A percentile compares a stretch with the other conserved stretches of the same genome.
phyloP scores from a whole-genome alignment of 164 flowering plant species.

The Macadamia integrifolia region DNA sequence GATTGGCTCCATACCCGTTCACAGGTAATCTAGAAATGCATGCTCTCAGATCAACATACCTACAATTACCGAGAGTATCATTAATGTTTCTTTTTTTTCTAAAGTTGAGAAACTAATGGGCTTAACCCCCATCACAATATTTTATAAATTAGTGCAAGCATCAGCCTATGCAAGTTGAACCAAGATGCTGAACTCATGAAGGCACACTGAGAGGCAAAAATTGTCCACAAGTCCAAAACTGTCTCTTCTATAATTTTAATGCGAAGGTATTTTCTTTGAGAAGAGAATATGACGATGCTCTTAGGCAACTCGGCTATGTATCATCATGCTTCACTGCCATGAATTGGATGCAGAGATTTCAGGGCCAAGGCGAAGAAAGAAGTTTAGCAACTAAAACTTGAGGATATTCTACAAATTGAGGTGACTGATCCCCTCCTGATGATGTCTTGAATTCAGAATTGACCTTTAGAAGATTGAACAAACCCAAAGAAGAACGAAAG shows the following conservation, averaged over 20 bases:
- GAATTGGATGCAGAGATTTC: background rate
- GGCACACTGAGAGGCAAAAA: background rate
- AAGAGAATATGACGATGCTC: background rate
- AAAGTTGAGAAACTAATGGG: no score
- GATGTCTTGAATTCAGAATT: background rate
- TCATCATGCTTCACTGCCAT: background rate
- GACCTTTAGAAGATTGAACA: background rate
- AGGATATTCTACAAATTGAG: background rate
- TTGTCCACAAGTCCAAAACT: background rate
- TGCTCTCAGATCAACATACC: conserved; percentile 38
- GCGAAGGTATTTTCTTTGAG: background rate
- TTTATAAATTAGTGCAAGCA: no score
- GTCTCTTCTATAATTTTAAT: background rate
- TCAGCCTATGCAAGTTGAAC: no score
- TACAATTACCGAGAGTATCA: conserved; percentile 5
- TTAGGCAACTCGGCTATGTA: background rate
- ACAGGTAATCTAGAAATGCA: conserved; percentile 49
- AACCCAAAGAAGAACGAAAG: background rate
- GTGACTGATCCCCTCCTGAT: background rate
- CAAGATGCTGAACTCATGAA: no score
- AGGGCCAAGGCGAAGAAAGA: background rate
- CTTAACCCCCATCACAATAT: no score
- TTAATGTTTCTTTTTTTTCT: no score
- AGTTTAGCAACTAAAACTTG: background rate
- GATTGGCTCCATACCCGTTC: conserved; percentile 36